phyloP scores from a whole-genome alignment of 345 rosid genomes.

The Eucalyptus marginata region DNA sequence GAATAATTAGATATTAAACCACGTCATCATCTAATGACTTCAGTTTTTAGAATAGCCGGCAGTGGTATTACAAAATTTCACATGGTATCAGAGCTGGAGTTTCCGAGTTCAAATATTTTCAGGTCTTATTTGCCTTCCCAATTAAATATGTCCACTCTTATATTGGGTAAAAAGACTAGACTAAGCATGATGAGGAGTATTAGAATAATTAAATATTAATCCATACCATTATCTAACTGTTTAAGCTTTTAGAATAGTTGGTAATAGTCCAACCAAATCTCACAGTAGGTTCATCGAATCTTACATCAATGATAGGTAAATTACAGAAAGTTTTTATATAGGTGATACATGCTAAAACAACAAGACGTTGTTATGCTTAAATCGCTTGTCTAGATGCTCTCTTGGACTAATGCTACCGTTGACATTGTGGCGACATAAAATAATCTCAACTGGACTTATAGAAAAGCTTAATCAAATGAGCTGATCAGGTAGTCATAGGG shows the following conservation, averaged over 20 bases:
- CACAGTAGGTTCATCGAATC: background rate
- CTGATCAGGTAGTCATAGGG: background rate
- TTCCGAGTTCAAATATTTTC: too few relatives aligned
- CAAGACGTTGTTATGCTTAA: background rate
- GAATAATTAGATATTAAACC: too few relatives aligned
- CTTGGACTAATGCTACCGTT: background rate
- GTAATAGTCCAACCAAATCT: background rate
- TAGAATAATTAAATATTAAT: too few relatives aligned
- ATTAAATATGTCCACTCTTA: too few relatives aligned
- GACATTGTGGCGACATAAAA: background rate
- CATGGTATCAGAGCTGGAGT: too few relatives aligned
- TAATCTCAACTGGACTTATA: background rate
- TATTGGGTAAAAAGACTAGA: too few relatives aligned
- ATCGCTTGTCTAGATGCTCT: background rate
- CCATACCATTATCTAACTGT: too few relatives aligned
- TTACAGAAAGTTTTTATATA: background rate
- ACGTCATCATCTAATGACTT: too few relatives aligned
- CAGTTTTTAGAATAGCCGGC: too few relatives aligned
- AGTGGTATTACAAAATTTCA: too few relatives aligned
- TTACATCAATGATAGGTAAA: background rate
- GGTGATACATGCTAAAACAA: background rate
- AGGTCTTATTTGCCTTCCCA: too few relatives aligned
- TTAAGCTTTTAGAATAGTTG: background rate
- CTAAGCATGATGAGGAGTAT: too few relatives aligned
- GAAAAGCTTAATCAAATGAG: background rate